Evolutionary conservation across 1,139 yeast genomes (phyloP).

Genomic region (Debaryomyces psychrophilus): DNA sequence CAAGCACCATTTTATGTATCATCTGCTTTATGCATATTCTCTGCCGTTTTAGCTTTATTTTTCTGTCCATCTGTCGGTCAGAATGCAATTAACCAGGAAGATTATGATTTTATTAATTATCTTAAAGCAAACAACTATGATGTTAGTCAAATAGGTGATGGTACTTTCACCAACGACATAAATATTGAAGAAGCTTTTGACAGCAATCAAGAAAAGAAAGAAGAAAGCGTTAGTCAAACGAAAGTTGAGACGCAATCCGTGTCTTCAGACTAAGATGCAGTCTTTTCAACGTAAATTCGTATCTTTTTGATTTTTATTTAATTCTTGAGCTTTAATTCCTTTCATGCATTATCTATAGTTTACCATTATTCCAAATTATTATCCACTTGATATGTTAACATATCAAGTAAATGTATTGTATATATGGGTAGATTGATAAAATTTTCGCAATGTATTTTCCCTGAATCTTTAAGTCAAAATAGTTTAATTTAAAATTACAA

Average conservation of each 20-base stretch:
- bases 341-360: no score
- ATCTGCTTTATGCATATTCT: conserved; percentile 71
- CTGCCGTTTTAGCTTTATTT: conserved; percentile 70
- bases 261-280: neutral
- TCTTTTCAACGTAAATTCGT: no score
- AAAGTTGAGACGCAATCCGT: conserved; percentile 2
- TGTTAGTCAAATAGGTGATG: conserved; percentile 50
- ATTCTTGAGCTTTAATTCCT: no score
- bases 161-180: conserved; percentile 19
- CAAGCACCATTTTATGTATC: conserved; percentile 85
- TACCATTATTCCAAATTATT: no score
- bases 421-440: no score
- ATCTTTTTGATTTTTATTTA: no score
- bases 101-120: conserved; percentile 66
- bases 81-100: conserved; percentile 79
- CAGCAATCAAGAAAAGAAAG: neutral
- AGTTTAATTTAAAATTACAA: neutral
- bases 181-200: conserved; percentile 15
- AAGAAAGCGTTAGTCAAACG: neutral
- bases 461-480: neutral
- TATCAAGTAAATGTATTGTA: no score
- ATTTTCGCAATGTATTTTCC: neutral
- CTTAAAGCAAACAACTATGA: conserved; percentile 64
- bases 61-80: conserved; percentile 82
- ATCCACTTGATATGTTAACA: no score